Evolutionary conservation across 1,284 basidiomycete species (phyloP), one percentile per base, ranked within the genome.

Genomic region (Ustilago lituana): DNA sequence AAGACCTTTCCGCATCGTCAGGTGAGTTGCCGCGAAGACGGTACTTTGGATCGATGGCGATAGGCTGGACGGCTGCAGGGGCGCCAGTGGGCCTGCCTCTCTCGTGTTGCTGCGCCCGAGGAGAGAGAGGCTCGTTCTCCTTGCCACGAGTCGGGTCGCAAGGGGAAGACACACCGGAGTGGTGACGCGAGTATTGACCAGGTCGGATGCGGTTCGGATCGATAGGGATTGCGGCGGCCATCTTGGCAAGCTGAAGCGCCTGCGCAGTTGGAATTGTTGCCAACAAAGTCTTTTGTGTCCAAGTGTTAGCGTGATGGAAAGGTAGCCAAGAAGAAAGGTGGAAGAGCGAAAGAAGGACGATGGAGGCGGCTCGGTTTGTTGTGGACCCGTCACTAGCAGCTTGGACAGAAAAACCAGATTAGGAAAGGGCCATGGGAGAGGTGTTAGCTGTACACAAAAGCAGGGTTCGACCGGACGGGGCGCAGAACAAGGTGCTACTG

Each of bases 11-110:
- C 2, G 31, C 17, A 20, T 61, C 44, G 5, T 71, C 68, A 11
- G 69, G 64, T 11, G 69, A 72, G 26, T 48, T 67, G 37, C 69
- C 69, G 15, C 69, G 59, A 33, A 72, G 69, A 37, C 69, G 55
- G 20, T 60, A 72, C 14, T 64, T 67, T 2, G 69, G 46, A 43
- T 72, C 69, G 11, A 64, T 48, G 12, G 52, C 22, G 26, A 62
- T 39, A 11, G 70, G 52, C 27, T 58, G 52, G 19, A 58, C 45
- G 12, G 39, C 29, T 12, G 43, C 6, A 22, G 38, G 15, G n/a
- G 38, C 15, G 33, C n/a, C 36, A 1, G 40, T 10, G 2, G 46
- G 32, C 31, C 52, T 38, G 29, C 57, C 57, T 7, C 48, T 20
- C 8, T 52, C 52, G 8, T 36, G 29, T 5, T 43, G 32, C 8